phyloP scores from a whole-genome alignment of 2,329 filamentous ascomycete species.

The Penicillium sp. region DNA sequence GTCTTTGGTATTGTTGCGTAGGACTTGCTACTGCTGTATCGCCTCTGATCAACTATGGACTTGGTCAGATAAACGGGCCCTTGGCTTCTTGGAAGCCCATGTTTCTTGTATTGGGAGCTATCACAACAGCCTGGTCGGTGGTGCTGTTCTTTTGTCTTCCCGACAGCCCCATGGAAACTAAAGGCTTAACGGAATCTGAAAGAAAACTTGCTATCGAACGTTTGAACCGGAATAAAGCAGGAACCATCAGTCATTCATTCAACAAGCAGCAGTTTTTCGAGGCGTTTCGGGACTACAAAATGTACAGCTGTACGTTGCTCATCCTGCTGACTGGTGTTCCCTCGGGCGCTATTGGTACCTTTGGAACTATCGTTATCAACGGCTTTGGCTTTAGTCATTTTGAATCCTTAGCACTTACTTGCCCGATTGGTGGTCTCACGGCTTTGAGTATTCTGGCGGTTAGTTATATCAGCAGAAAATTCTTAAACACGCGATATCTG shows the following conservation, averaged over 20 bases:
- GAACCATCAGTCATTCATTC: not conserved
- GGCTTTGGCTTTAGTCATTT: slow-evolving; percentile 8
- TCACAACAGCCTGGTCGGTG: slow-evolving; percentile 39
- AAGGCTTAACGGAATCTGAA: slow-evolving; percentile 41
- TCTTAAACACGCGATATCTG: not conserved
- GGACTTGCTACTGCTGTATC: slow-evolving; percentile 14
- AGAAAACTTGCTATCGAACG: slow-evolving; percentile 50
- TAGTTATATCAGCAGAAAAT: slow-evolving; percentile 3
- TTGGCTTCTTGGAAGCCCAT: not conserved
- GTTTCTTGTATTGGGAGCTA: slow-evolving; percentile 27
- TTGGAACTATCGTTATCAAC: slow-evolving; percentile 11
- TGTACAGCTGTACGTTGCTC: slow-evolving; percentile 4
- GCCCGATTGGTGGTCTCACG: slow-evolving; percentile 6
- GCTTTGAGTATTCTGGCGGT: slow-evolving; percentile 1
- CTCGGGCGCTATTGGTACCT: slow-evolving; percentile 7
- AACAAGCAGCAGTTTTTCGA: slow-evolving; percentile 1
- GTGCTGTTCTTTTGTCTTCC: slow-evolving; percentile 43
- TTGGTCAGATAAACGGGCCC: not conserved
- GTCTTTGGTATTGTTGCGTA: slow-evolving; percentile 42
- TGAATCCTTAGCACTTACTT: slow-evolving; percentile 7
- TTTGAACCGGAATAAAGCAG: slow-evolving; percentile 25
- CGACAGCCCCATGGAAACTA: slow-evolving; percentile 41
- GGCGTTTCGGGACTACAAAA: slow-evolving; percentile 7
- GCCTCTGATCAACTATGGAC: not conserved
- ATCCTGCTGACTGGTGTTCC: slow-evolving; percentile 7